Base-by-base conservation (phyloP, 306 rosid species). In the Quillaja saponaria region DNA sequence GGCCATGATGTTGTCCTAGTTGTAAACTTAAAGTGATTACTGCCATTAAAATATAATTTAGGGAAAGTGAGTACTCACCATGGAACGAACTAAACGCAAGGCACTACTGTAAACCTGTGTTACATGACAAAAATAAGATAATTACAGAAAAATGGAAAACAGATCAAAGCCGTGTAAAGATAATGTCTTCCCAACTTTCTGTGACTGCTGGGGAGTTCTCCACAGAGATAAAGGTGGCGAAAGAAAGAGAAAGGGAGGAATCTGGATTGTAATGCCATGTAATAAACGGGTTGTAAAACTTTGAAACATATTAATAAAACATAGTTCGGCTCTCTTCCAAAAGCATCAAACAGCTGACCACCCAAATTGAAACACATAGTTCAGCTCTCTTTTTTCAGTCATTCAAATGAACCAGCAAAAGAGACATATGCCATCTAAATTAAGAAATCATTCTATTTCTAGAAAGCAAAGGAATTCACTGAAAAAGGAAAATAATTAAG, bases 91-190 rank as follows among this genome's bases (percentile, higher is more conserved):
- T 78, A 92, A 82, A 73, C 97, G 84, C 87, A 92, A 73, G 78
- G 99, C 99, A 81, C 96, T 92, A 69, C 89, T 92, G 80, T 92
- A 92, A 68, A 92, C 98, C 98, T 92, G 87, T 64, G n/a, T n/a
- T 58, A 39, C 57, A 31, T 59, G 52, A 35, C 33, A 44, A 45
- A 69, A 57, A 35, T 16, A 47, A 67, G 42, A 54, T 67, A 37
- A 48, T n/a, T n/a, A 48, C 57, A 45, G 14, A 6, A 42, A 6
- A 8, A 7, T 61, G 49, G 41, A 39, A 35, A 2, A 57, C 18
- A 37, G 37, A 46, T 33, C 57, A 28, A 58, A 68, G 15, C 34
- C 20, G 10, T 21, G 40, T 41, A 66, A 55, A 56, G 33, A 49
- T 41, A 49, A 17, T 31, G 5, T 17, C 12, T 45, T 34, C 11